Conservation (phyloP, 768 basidiomycete genomes). For the Suillus brevipes region DNA sequence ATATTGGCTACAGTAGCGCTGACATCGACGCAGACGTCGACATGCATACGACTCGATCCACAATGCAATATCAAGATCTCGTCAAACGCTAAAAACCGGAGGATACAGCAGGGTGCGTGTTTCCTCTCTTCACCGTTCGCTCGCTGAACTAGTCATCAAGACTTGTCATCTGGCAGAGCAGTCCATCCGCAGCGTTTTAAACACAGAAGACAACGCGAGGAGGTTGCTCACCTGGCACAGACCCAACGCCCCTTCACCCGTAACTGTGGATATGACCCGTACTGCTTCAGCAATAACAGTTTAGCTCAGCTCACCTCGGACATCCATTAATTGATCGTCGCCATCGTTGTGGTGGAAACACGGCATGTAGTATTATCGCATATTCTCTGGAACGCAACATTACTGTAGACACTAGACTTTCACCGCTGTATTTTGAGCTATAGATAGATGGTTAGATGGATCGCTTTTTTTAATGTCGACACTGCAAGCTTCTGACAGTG, state of each 20-base stretch:
- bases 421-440: not conserved
- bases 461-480: not conserved
- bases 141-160: conserved; percentile 32
- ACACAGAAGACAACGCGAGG: conserved; percentile 58
- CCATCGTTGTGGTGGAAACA: not conserved
- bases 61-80: conserved; percentile 66
- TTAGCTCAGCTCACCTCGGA: not conserved
- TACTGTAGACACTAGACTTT: not conserved
- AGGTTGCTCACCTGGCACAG: conserved; percentile 59
- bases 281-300: not conserved
- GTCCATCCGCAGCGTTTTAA: conserved; percentile 61
- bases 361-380: not conserved
- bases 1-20: conserved; percentile 7
- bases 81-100: conserved; percentile 50
- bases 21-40: conserved; percentile 46
- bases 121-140: conserved; percentile 4
- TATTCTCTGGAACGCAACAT: not conserved
- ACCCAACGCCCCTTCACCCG: not conserved
- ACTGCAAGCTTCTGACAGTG: not conserved
- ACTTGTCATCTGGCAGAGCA: conserved; percentile 62
- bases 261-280: not conserved
- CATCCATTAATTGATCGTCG: not conserved
- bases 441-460: not conserved
- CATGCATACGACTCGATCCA: conserved; percentile 75
- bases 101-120: conserved; percentile 45